Percentiles rank a stretch among this genome's conserved stretches.
phyloP scores from a whole-genome alignment of 2,329 filamentous ascomycete species.

The Trichophyton equinum region DNA sequence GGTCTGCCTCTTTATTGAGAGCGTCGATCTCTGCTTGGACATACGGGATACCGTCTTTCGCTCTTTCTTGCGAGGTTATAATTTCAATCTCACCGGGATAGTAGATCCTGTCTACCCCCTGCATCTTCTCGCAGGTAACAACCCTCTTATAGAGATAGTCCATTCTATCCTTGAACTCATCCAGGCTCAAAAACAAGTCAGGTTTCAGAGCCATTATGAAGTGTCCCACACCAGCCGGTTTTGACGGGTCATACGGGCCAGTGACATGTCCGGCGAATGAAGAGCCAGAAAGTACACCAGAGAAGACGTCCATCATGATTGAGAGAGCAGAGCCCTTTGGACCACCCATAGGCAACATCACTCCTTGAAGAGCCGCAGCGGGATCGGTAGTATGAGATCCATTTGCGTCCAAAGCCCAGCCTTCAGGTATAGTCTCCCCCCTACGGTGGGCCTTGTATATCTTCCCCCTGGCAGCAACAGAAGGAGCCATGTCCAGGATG shows the following conservation, averaged over 20 bases:
- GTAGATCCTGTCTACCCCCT: constrained; percentile 43
- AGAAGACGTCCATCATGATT: constrained; percentile 86
- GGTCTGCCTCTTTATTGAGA: constrained; percentile 40
- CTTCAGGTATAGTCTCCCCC: constrained; percentile 31
- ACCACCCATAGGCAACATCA: constrained; percentile 78
- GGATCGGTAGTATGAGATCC: constrained; percentile 61
- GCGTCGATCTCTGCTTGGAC: constrained; percentile 36
- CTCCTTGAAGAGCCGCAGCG: constrained; percentile 54
- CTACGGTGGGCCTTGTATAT: constrained; percentile 34
- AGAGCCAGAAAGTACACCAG: constrained; percentile 59
- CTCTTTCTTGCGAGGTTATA: constrained; percentile 32
- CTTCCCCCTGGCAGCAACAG: constrained; percentile 34
- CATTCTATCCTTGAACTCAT: constrained; percentile 53
- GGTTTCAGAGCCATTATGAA: constrained; percentile 61
- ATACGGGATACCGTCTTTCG: constrained; percentile 37
- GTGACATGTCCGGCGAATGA: constrained; percentile 69
- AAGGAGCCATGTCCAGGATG: constrained; percentile 37
- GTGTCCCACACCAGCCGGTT: constrained; percentile 59
- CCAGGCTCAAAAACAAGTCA: constrained; percentile 58
- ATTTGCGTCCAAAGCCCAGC: constrained; percentile 64
- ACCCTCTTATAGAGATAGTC: constrained; percentile 46
- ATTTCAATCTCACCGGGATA: constrained; percentile 48
- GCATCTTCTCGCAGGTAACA: constrained; percentile 40
- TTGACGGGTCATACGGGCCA: constrained; percentile 60
- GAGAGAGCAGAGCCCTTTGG: constrained; percentile 66